Base-by-base conservation (phyloP, 352 stramenopile genomes). In the Blastocystis sp. region DNA sequence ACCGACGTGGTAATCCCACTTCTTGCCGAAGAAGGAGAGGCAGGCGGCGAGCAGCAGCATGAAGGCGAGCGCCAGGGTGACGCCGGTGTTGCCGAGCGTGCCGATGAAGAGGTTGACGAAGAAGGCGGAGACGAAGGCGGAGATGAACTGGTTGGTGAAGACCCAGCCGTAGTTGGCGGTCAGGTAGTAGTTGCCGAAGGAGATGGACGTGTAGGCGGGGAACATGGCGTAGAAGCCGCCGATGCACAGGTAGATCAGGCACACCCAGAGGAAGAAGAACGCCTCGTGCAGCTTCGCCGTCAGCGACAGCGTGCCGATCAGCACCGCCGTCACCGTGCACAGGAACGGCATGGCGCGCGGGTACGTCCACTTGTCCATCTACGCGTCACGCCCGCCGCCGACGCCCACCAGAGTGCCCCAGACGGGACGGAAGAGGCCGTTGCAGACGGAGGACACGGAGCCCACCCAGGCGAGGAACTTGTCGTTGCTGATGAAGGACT, bases 81-180 rank as follows among this genome's bases (percentile, higher is more conserved):
- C 56, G 19, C 74, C 74, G 34, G 52, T 66, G 74, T 84, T 84
- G n/a, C 74, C 74, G 7, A 84, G 74, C 17, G 14, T 67, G 53
- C 40, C 34, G 61, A 84, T 84, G 53, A 84, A 84, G 53, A 53
- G 52, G 61, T 84, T 84, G 56, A 84, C 60, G 61, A 84, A 69
- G 74, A 84, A 84, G 74, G 74, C 74, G 60, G 74, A 84, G 53
- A 67, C 45, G 53, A 84, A 84, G 1, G 74, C 14, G 40, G 74
- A 84, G 53, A 84, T 84, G 53, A 84, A 84, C 60, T 88, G 78
- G 60, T 88, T 88, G 61, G 78, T 88, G 48, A 88, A 88, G 60
- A 88, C 34, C 60, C 61, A 88, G 28, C 78, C 78, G 52, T 88
- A 88, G 78, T 88, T 88, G 60, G 59, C 34, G 40, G 52, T 70